phyloP scores from a whole-genome alignment of 345 rosid species.

The Acer saccharum region DNA sequence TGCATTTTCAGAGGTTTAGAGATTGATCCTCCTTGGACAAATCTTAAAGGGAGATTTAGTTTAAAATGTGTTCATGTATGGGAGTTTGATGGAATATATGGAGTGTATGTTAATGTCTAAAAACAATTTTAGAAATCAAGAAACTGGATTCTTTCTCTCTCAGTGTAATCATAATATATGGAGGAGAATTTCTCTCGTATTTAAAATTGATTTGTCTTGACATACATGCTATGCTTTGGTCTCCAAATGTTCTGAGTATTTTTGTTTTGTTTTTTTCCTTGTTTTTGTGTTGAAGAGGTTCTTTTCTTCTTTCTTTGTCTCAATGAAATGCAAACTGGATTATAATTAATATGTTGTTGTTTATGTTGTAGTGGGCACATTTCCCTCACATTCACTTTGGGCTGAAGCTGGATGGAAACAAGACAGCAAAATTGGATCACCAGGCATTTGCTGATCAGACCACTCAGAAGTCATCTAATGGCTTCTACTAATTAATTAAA shows the following conservation, averaged over 20 bases:
- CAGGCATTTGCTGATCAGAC: slow-evolving; percentile 50
- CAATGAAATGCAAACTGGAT: no score
- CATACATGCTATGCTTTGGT: background rate
- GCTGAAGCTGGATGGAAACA: slow-evolving; percentile 77
- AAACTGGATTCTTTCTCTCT: no score
- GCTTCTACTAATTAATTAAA: slow-evolving; percentile 43
- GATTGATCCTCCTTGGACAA: background rate
- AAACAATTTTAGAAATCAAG: no score
- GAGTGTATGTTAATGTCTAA: background rate
- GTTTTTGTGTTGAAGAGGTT: background rate
- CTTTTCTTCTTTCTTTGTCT: no score
- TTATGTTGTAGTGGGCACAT: slow-evolving; percentile 80
- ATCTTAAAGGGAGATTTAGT: background rate
- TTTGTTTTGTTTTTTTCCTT: no score
- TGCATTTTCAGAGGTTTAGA: background rate
- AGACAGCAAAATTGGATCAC: slow-evolving; percentile 59
- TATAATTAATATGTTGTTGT: background rate
- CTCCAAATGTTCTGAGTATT: background rate
- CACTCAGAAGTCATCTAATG: slow-evolving; percentile 58
- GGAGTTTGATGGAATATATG: background rate
- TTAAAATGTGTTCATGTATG: background rate
- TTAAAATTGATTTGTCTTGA: background rate
- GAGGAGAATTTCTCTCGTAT: no score
- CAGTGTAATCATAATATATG: no score
- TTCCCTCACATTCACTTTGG: slow-evolving; percentile 96